Evolutionary conservation across 768 basidiomycete species (phyloP).

Genomic region (Lepiota brunneoincarnata): DNA sequence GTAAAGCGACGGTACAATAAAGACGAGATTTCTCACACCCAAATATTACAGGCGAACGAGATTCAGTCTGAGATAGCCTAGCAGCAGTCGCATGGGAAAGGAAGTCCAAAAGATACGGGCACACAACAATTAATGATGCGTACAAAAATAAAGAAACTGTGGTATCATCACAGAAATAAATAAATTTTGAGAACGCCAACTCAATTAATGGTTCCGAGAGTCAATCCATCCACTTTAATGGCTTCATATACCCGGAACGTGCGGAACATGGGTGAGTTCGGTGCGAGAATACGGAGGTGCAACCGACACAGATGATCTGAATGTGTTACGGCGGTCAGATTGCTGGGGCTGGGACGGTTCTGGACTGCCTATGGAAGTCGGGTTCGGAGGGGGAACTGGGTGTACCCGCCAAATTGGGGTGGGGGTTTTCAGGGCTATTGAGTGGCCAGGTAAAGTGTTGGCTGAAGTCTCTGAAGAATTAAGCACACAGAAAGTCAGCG

Average conservation of each 20-base stretch:
- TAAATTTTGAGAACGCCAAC: too few relatives aligned
- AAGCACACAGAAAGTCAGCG: background rate
- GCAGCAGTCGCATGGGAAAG: too few relatives aligned
- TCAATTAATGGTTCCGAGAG: constrained; percentile 20
- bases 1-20: too few relatives aligned
- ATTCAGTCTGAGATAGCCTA: too few relatives aligned
- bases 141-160: too few relatives aligned
- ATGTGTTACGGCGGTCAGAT: background rate
- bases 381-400: background rate
- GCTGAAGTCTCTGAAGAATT: constrained; percentile 21
- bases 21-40: too few relatives aligned
- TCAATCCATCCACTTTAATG: constrained; percentile 34
- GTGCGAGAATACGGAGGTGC: constrained; percentile 24
- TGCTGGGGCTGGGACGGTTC: background rate
- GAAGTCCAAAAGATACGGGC: too few relatives aligned
- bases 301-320: background rate
- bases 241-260: constrained; percentile 53
- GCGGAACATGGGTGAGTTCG: constrained; percentile 51
- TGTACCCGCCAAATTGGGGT: background rate
- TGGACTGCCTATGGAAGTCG: background rate
- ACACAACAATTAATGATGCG: too few relatives aligned
- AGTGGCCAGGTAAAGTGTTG: constrained; percentile 23
- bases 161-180: too few relatives aligned
- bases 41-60: too few relatives aligned
- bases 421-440: constrained; percentile 10